These are phyloP conservation scores for Fusarium vanettenii DNA, from an alignment of 2,329 filamentous ascomycete genomes.

Conservation along the genomic window DNA sequence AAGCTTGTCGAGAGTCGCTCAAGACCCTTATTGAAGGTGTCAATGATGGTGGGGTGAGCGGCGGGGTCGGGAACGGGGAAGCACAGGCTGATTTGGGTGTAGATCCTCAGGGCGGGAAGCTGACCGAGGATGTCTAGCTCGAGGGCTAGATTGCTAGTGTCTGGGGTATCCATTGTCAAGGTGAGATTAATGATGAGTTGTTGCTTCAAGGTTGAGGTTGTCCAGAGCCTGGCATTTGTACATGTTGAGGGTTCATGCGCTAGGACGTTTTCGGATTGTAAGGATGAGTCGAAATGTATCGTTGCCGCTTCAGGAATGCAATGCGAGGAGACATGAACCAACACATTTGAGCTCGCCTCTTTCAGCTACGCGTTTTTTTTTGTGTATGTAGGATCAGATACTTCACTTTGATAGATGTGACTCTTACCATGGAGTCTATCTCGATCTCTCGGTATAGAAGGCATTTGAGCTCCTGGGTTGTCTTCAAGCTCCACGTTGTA, in stretches of 20 bases:
- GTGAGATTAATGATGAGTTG: background rate
- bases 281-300: background rate
- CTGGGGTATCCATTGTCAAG: constrained; percentile 2
- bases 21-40: constrained; percentile 51
- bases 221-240: background rate
- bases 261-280: background rate
- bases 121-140: constrained; percentile 57
- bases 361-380: background rate
- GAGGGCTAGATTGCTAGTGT: constrained; percentile 23
- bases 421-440: background rate
- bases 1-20: constrained; percentile 52
- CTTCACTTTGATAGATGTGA: background rate
- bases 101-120: constrained; percentile 54
- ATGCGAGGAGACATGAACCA: background rate
- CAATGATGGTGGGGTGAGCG: constrained; percentile 41
- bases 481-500: background rate
- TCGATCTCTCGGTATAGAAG: too few relatives aligned
- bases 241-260: background rate
- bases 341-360: background rate
- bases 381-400: background rate
- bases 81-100: constrained; percentile 58
- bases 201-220: background rate
- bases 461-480: background rate
- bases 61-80: constrained; percentile 48
- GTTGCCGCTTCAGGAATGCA: background rate